Percentiles rank a stretch among this genome's conserved stretches.
phyloP scores from a whole-genome alignment of 2,329 filamentous ascomycete genomes.

The Fusarium nygamai region DNA sequence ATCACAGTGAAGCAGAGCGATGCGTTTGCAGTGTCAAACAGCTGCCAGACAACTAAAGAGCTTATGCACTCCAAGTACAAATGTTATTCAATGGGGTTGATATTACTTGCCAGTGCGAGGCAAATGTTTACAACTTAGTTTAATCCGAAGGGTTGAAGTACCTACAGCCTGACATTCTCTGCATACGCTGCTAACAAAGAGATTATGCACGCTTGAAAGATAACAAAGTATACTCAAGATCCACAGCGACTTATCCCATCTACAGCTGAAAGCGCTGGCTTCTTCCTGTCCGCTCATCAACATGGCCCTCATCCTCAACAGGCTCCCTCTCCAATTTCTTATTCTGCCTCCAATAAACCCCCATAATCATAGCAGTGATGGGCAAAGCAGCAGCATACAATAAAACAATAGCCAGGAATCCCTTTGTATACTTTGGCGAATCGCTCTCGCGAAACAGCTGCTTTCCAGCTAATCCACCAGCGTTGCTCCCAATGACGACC shows the following conservation, averaged over 20 bases:
- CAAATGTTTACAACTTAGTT: neutral
- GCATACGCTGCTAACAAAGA: too few relatives aligned
- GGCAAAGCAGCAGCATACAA: slow-evolving; percentile 32
- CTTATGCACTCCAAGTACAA: rapidly evolving
- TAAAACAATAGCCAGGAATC: slow-evolving; percentile 32
- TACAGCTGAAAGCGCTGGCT: neutral
- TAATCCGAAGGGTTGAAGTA: too few relatives aligned
- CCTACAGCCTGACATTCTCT: too few relatives aligned
- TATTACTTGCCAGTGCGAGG: neutral
- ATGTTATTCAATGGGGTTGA: neutral
- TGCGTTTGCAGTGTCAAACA: neutral
- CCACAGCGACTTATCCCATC: rapidly evolving
- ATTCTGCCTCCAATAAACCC: slow-evolving; percentile 37
- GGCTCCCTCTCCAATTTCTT: slow-evolving; percentile 6
- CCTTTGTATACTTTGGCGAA: slow-evolving; percentile 28
- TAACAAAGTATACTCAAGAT: neutral
- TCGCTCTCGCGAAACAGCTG: slow-evolving; percentile 38
- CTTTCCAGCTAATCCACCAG: slow-evolving; percentile 35
- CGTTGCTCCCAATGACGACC: slow-evolving; percentile 41
- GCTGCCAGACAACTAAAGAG: neutral
- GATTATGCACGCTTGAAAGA: neutral
- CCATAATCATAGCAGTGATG: slow-evolving; percentile 27
- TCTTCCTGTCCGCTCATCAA: neutral
- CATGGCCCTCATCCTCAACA: neutral
- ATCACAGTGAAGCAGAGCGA: neutral